Percentiles rank a stretch among this genome's conserved stretches.
Evolutionary conservation across 306 rosid genomes (phyloP).

Genomic region (Prunus padus): DNA sequence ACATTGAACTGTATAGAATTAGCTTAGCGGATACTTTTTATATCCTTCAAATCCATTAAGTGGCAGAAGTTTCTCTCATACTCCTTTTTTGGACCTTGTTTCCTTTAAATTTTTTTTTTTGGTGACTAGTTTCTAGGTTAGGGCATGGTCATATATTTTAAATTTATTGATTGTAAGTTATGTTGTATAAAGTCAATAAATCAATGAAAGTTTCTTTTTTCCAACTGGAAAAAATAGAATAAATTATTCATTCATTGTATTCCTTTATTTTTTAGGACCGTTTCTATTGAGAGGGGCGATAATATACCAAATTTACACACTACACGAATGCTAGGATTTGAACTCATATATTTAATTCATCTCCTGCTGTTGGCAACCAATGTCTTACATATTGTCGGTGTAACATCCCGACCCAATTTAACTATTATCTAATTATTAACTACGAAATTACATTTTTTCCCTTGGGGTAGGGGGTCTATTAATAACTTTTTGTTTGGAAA

Average conservation of each 20-base stretch:
- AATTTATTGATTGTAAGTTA: background rate
- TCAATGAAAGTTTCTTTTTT: background rate
- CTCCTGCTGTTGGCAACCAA: too few relatives aligned
- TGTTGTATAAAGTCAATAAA: background rate
- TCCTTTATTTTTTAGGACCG: too few relatives aligned
- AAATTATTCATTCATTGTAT: background rate
- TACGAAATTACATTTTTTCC: too few relatives aligned
- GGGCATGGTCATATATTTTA: background rate
- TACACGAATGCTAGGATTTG: too few relatives aligned
- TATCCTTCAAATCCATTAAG: background rate
- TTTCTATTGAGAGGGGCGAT: too few relatives aligned
- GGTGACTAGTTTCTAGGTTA: background rate
- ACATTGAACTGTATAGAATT: conserved; percentile 41
- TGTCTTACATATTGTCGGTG: too few relatives aligned
- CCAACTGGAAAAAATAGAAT: background rate
- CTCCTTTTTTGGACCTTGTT: background rate
- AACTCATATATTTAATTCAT: too few relatives aligned
- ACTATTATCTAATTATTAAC: too few relatives aligned
- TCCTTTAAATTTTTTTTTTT: background rate
- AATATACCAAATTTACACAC: too few relatives aligned
- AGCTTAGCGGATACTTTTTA: conserved; percentile 36
- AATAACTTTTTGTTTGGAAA: too few relatives aligned
- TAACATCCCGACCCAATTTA: too few relatives aligned
- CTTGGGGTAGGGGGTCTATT: too few relatives aligned
- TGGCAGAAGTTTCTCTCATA: background rate